Evolutionary conservation across 768 basidiomycete genomes (phyloP).

Genomic region (Lactarius hatsudake): DNA sequence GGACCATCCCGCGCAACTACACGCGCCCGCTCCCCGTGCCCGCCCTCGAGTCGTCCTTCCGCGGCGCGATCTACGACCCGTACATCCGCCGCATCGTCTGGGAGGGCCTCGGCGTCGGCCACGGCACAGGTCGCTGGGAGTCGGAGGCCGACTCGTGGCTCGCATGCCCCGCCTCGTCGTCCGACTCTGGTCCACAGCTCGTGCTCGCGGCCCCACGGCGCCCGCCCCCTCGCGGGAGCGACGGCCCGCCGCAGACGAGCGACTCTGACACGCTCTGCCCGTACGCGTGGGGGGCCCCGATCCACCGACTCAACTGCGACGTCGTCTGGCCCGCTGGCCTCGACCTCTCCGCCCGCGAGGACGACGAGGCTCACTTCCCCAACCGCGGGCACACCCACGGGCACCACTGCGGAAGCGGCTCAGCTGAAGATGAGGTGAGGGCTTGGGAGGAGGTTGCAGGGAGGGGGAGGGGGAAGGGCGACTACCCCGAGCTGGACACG

Average conservation of each 20-base stretch:
- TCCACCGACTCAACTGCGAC: constrained; percentile 79
- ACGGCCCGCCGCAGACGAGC: constrained; percentile 11
- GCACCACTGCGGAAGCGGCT: constrained; percentile 21
- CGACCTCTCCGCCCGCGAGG: constrained; percentile 46
- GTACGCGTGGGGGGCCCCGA: constrained; percentile 69
- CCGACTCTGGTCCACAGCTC: neutral
- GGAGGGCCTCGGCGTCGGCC: constrained; percentile 66
- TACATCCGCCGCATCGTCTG: constrained; percentile 83
- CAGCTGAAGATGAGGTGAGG: constrained; percentile 18
- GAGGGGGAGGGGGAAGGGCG: constrained; percentile 30
- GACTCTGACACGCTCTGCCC: constrained; percentile 71
- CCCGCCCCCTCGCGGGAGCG: constrained; percentile 8
- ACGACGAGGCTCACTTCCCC: neutral
- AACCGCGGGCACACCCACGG: neutral
- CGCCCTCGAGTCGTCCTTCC: constrained; percentile 62
- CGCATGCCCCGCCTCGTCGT: constrained; percentile 48
- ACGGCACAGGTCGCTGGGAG: constrained; percentile 43
- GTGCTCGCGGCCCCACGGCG: neutral
- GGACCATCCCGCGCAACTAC: constrained; percentile 74
- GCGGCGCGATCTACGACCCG: constrained; percentile 81
- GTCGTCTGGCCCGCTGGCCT: constrained; percentile 76
- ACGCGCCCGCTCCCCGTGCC: constrained; percentile 64
- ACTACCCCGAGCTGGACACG: constrained; percentile 73
- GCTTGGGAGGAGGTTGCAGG: constrained; percentile 13
- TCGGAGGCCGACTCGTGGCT: constrained; percentile 64